Evolutionary conservation across 2,329 filamentous ascomycete genomes (phyloP).

Genomic region (Ophiostoma sp.): DNA sequence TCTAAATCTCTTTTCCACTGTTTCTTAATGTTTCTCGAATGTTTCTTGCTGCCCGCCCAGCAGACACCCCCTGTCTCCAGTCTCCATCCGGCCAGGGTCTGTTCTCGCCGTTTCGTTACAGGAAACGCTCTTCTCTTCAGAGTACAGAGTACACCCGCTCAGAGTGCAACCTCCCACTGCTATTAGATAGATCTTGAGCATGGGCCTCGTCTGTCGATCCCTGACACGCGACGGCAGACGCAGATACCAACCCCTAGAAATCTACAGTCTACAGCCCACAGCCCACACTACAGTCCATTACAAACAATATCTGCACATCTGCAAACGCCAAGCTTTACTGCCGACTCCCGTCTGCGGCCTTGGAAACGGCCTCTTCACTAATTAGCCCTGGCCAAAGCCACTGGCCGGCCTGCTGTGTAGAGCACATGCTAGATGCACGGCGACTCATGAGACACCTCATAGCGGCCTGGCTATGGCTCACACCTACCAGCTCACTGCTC

Average conservation of each 20-base stretch:
- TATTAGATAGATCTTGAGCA: slow-evolving; percentile 9
- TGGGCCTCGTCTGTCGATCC: slow-evolving; percentile 17
- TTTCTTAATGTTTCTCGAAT: not conserved
- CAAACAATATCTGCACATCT: not conserved
- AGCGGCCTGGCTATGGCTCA: not conserved
- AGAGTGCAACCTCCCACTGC: slow-evolving; percentile 9
- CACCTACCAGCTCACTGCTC: slow-evolving; percentile 4
- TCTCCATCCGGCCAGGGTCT: not conserved
- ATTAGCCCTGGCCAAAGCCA: not conserved
- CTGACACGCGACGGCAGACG: slow-evolving; percentile 18
- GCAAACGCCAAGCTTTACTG: slow-evolving; percentile 20
- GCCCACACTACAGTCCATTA: too few relatives aligned
- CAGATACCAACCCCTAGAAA: slow-evolving; percentile 14
- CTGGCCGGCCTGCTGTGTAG: too few relatives aligned
- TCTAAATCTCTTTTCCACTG: not conserved
- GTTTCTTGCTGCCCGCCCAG: not conserved
- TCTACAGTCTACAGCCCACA: not conserved
- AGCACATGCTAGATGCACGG: not conserved
- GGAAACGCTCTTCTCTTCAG: not conserved
- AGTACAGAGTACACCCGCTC: not conserved
- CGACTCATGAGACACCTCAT: not conserved
- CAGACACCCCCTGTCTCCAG: not conserved
- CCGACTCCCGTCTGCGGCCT: slow-evolving; percentile 21
- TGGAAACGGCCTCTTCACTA: slow-evolving; percentile 11
- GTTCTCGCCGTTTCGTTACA: not conserved